Evolutionary conservation across 2,329 filamentous ascomycete species (phyloP).

Genomic region (Parafenestella ontariensis): DNA sequence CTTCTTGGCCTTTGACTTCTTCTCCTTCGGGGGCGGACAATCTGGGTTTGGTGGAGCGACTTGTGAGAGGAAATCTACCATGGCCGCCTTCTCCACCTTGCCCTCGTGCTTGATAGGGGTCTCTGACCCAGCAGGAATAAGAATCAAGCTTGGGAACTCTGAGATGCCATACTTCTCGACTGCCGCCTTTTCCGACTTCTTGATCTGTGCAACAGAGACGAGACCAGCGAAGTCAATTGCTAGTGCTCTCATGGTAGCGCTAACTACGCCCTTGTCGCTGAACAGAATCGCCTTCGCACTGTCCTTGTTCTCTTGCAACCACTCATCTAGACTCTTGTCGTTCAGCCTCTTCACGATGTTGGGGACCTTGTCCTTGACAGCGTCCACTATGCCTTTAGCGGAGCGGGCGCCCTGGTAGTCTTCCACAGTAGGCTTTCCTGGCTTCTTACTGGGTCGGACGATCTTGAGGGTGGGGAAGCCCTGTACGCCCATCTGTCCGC

Average conservation of each 20-base stretch:
- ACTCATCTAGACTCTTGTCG: conserved; percentile 79
- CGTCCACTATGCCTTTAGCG: conserved; percentile 86
- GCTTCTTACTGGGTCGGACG: conserved; percentile 82
- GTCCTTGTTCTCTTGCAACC: conserved; percentile 71
- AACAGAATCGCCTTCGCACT: conserved; percentile 88
- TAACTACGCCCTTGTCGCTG: conserved; percentile 89
- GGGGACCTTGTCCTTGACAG: conserved; percentile 84
- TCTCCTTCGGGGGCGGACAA: conserved; percentile 62
- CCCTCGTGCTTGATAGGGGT: conserved; percentile 78
- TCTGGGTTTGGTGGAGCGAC: conserved; percentile 81
- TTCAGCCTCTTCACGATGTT: conserved; percentile 86
- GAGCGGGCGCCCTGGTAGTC: conserved; percentile 87
- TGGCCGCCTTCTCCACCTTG: conserved; percentile 81
- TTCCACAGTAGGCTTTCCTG: conserved; percentile 80
- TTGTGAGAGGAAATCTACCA: conserved; percentile 84
- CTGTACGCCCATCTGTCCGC: conserved; percentile 83
- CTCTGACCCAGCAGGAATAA: conserved; percentile 74
- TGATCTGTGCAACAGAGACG: conserved; percentile 81
- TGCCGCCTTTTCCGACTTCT: conserved; percentile 76
- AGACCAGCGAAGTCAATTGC: conserved; percentile 89
- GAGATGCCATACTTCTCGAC: conserved; percentile 77
- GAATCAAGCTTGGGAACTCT: conserved; percentile 80
- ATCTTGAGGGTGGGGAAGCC: conserved; percentile 98
- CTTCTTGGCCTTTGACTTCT: conserved; percentile 53
- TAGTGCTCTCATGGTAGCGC: conserved; percentile 79